Base-by-base conservation (phyloP, 352 stramenopile genomes). In the Phytopythium aichiense region DNA sequence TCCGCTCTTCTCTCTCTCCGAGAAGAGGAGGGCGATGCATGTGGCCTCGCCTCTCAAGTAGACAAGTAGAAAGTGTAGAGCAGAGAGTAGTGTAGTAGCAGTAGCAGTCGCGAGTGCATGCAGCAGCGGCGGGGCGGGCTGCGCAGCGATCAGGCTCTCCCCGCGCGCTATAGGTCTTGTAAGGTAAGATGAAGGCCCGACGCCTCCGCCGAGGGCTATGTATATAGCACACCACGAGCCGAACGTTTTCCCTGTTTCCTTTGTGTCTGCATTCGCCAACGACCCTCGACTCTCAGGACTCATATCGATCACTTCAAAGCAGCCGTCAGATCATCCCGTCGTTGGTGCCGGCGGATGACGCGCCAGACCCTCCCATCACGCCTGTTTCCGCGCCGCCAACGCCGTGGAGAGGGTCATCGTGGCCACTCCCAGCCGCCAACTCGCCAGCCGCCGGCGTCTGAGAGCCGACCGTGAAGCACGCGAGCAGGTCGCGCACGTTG, bases 401-500 rank as follows among this genome's bases (percentile, higher is more conserved):
- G 4, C 50, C 50, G 28, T 56, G 50, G 4, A 56, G 50, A 20
- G 50, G 18, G 20, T 56, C 50, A 30, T 56, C 50, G 28, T n/a
- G 23, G 20, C 30, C 18, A 31, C 50, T 28, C 7, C 18, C 30
- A 18, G 8, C 31, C 30, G 9, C 9, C 50, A 43, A 11, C 0
- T 38, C 28, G 18, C 49, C 28, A 7, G 8, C 16, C 25, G 49
- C n/a, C 30, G 50, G 50, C 18, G 23, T 18, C 46, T 69, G 64
- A 43, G 76, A 67, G 30, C 67, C 65, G 46, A 65, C 61, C 15
- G 59, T 53, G 40, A 81, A 71, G 63, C 74, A 81, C 50, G 66
- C 66, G 35, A 91, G 57, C 9, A 93, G 63, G 60, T 93, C 82
- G 35, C 70, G 71, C 28, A 91, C 76, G 54, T 91, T 91, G 37